phyloP scores from a whole-genome alignment of 176 grass and related monocot genomes.

The Rhynchospora breviuscula region DNA sequence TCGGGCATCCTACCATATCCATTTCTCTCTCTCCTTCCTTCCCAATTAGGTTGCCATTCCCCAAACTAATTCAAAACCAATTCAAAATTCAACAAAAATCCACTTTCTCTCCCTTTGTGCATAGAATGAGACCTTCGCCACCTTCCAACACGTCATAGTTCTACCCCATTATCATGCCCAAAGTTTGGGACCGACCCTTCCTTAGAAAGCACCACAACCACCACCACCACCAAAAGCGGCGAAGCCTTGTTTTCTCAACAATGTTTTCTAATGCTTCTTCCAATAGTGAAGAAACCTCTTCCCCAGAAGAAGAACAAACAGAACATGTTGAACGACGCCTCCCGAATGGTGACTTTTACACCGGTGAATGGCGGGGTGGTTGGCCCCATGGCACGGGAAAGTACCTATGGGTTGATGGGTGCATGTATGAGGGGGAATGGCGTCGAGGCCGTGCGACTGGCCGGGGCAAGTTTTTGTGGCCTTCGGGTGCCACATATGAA shows the following conservation, averaged over 20 bases:
- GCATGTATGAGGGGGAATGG: constrained; percentile 83
- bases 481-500: constrained; percentile 72
- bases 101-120: not conserved
- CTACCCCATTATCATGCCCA: constrained; percentile 2
- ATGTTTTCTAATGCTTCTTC: not conserved
- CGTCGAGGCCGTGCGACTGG: constrained; percentile 45
- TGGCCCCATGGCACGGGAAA: constrained; percentile 57
- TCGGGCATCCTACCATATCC: not conserved
- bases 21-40: not conserved
- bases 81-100: not conserved
- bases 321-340: constrained; percentile 46
- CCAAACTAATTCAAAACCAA: not conserved
- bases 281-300: not conserved
- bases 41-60: not conserved
- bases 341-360: constrained; percentile 57
- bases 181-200: constrained; percentile 22
- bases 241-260: constrained; percentile 9
- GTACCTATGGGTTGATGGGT: constrained; percentile 70
- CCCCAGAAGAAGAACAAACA: not conserved
- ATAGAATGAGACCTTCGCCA: not conserved
- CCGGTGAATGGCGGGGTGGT: constrained; percentile 35
- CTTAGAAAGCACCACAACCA: constrained; percentile 8
- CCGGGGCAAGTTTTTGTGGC: constrained; percentile 70
- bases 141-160: not conserved
- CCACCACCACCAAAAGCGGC: constrained; percentile 1